Evolutionary conservation across 768 basidiomycete species (phyloP), one percentile per base, ranked within the genome.

Genomic region (Glaciozyma antarctica): DNA sequence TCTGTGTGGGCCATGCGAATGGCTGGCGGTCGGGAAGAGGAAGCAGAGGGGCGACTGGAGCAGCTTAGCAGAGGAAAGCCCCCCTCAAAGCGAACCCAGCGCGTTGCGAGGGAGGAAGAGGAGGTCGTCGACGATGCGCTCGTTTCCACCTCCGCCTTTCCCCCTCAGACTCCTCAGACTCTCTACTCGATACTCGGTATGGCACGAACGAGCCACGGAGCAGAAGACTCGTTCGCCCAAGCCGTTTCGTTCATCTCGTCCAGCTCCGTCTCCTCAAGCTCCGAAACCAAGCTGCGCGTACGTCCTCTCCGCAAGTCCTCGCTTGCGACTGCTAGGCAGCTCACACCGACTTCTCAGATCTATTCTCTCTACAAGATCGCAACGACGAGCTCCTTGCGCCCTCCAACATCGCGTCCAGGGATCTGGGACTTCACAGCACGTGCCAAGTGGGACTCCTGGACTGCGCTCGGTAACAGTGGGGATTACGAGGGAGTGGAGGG

Each of bases 361-460:
- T 69, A 69, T 49, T 44, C 68, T 0, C 64, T 69, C 49, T 69
- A 48, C 64, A 66, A 66, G 56, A 24, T 66, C 52, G 64, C 68
- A 5, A 66, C 64, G 2, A 66, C 64, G 2, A 21, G n/a, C 26
- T 54, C 61, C 0, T 12, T 19, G 6, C 51, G 34, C 9, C 68
- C 68, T 1, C 19, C 45, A 1, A 32, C 41, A 0, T 26, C 64
- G 0, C 47, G 68, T 1, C 68, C 68, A 10, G 64, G 64, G 19
- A 12, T 69, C 41, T 53, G 60, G 3, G 68, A 69, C 60, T 69
- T 60, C 15, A 34, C 59, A 16, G 68, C 54, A 0, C 61, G 68
- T 21, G 68, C 68, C 6, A 69, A 69, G n/a, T 66, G 64, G 64
- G 68, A 69, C 28, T 64, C 68, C 5, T 69, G 68, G 68, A 38